Conservation (phyloP, 1,284 basidiomycete species). For the Trametes sp. region DNA sequence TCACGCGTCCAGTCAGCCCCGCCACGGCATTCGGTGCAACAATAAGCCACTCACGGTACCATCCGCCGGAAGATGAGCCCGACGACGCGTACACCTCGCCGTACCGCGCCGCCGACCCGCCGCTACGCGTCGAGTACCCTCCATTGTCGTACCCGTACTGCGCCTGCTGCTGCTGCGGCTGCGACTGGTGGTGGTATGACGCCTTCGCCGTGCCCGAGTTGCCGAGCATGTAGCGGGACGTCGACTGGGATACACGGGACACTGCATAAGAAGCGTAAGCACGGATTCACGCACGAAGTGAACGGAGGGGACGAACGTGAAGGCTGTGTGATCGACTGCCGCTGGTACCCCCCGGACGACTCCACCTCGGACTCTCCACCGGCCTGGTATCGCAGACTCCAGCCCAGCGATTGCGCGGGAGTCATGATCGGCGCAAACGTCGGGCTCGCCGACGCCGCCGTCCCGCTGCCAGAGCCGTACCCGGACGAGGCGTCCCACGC, state of each 20-base stretch:
- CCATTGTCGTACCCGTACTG: slow-evolving; percentile 23
- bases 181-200: slow-evolving; percentile 10
- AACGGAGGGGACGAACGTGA: slow-evolving; percentile 22
- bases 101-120: slow-evolving; percentile 7
- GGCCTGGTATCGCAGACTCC: slow-evolving; percentile 29
- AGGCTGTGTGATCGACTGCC: slow-evolving; percentile 19
- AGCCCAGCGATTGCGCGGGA: slow-evolving; percentile 36
- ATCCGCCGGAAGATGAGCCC: slow-evolving; percentile 5
- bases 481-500: slow-evolving; percentile 27
- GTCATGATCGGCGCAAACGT: slow-evolving; percentile 37
- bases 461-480: slow-evolving; percentile 19
- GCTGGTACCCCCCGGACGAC: slow-evolving; percentile 20
- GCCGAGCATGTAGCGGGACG: slow-evolving; percentile 19
- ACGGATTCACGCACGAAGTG: background rate
- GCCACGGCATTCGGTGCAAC: background rate
- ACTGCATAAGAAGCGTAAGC: slow-evolving; percentile 6
- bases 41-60: slow-evolving; percentile 16
- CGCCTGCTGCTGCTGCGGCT: slow-evolving; percentile 13
- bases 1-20: background rate
- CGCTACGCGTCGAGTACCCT: slow-evolving; percentile 9
- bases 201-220: slow-evolving; percentile 13
- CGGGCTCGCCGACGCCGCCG: slow-evolving; percentile 15
- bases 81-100: slow-evolving; percentile 25
- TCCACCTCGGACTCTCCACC: slow-evolving; percentile 15
- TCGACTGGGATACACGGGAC: slow-evolving; percentile 29